Evolutionary conservation across 176 grass and related monocot species (phyloP), one percentile per base, ranked within the genome.

Genomic region (Areca catechu): DNA sequence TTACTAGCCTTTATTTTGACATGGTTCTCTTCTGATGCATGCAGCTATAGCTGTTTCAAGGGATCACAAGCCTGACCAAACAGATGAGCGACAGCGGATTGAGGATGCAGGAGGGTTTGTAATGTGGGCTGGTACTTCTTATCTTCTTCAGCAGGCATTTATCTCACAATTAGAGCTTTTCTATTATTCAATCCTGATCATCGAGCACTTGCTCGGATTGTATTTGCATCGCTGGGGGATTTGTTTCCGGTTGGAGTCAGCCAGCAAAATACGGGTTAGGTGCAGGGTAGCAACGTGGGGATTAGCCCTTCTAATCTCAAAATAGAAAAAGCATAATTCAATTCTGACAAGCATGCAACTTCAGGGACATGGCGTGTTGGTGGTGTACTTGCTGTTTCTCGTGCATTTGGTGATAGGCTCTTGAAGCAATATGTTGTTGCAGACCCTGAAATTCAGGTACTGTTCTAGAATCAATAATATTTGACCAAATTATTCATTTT

Each of bases 401-500:
- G 63, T 29, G 63, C 63, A 66, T 66, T 66, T 53, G 63, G 63
- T 66, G 63, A 66, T 53, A 66, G 49, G 63, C 63, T 51, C 14
- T 66, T 66, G 63, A 66, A 66, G 63, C 63, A 50, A n/a, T 66
- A 27, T 53, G 63, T 66, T 50, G 49, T 66, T 24, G 63, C 49
- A 52, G 63, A 66, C 28, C 63, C 63, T 18, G 49, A 66, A 53
- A 66, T 66, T 10, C 49, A 53, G 49, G 63, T 66, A 27, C 9
- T 20, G 20, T 5, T 37, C 19, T 20, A 25, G 49, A 66, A 48
- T 24, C 3, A 52, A 4, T 17, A 43, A 9, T 0, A 43, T 43
- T 43, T 43, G 9, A 43, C 34, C 34, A 43, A 43, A 2, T 12
- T 43, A 43, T 43, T 12, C 14, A 14, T 43, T 43, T 43, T 43